phyloP scores from a whole-genome alignment of 805 yeast species.

The Metschnikowia sp. region DNA sequence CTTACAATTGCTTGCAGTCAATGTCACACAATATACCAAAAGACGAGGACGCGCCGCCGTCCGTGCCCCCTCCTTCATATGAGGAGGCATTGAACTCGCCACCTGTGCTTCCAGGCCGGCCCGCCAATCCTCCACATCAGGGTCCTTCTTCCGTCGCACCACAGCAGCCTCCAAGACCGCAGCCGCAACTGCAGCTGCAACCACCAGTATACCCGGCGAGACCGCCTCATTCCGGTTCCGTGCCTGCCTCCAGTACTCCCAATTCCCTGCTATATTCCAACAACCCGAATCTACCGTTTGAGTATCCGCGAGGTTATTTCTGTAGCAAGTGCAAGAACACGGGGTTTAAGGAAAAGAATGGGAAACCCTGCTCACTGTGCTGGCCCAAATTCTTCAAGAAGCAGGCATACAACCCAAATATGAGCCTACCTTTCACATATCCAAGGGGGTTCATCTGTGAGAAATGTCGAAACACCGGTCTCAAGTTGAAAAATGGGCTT shows the following conservation, averaged over 20 bases:
- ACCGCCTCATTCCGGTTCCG: not conserved
- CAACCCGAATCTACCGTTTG: constrained; percentile 25
- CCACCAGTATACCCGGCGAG: not conserved
- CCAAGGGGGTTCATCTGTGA: constrained; percentile 60
- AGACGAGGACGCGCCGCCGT: constrained; percentile 4
- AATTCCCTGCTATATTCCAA: constrained; percentile 15
- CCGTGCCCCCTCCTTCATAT: constrained; percentile 39
- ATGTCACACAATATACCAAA: not conserved
- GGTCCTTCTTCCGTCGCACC: constrained; percentile 11
- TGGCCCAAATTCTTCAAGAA: constrained; percentile 26
- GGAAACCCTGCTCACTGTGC: constrained; percentile 27
- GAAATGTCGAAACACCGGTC: constrained; percentile 75
- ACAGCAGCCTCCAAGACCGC: constrained; percentile 4
- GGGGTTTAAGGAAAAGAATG: constrained; percentile 27
- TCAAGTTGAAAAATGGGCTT: constrained; percentile 55
- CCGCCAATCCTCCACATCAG: not conserved
- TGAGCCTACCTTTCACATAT: constrained; percentile 59
- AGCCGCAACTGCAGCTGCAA: constrained; percentile 4
- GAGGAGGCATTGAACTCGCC: constrained; percentile 39
- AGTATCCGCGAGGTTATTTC: constrained; percentile 28
- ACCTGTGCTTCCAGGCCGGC: constrained; percentile 17
- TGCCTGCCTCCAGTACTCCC: not conserved
- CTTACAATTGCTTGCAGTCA: not conserved
- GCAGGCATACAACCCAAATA: constrained; percentile 45
- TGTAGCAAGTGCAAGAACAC: constrained; percentile 35